Evolutionary conservation across 2,329 filamentous ascomycete genomes (phyloP), one percentile per base, ranked within the genome.

Genomic region (Cladosporium sp.): DNA sequence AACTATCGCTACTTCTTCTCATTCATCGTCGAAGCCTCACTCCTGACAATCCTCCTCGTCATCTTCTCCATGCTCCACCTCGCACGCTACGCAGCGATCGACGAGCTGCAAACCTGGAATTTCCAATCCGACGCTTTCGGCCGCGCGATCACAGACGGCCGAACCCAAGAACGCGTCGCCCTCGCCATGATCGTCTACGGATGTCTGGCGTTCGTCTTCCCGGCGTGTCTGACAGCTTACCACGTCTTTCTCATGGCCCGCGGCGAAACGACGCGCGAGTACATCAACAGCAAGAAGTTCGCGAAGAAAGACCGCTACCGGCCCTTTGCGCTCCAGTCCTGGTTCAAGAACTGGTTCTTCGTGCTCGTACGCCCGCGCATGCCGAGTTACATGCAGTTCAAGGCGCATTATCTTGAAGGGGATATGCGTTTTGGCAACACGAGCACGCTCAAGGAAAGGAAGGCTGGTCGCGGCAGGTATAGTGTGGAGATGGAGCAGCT

Each of bases 1-100:
- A 99, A 99, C 72, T 99, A 99, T 72, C 89, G 93, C 56, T 97
- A 92, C 70, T 99, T 99, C 71, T 96, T 97, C 68, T 81, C 87
- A 9, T 99, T 96, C 69, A 84, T 99, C 57, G 83, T 82, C 48
- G 83, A 85, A 12, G 83, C 82, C n/a, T 89, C 89, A 0, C 58
- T 96, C 29, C 77, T 96, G 15, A 80, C 85, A 0, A 64, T 90
- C 13, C 92, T 88, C 61, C 78, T 97, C 40, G 74, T 93, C 24
- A 88, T 78, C 17, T 84, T 86, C 19, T 89, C 83, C 54, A 74
- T 96, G n/a, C 82, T 84, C 2, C 93, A 97, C 64, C 76, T 96
- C 30, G 73, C 92, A 38, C 73, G 87, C 18, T 93, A 92, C 73
- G 80, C 76, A 59, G 73, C 77, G 34, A 78, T 77, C 17, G 77